phyloP scores from a whole-genome alignment of 2,329 filamentous ascomycete genomes.

The Magnaporthales sp. region DNA sequence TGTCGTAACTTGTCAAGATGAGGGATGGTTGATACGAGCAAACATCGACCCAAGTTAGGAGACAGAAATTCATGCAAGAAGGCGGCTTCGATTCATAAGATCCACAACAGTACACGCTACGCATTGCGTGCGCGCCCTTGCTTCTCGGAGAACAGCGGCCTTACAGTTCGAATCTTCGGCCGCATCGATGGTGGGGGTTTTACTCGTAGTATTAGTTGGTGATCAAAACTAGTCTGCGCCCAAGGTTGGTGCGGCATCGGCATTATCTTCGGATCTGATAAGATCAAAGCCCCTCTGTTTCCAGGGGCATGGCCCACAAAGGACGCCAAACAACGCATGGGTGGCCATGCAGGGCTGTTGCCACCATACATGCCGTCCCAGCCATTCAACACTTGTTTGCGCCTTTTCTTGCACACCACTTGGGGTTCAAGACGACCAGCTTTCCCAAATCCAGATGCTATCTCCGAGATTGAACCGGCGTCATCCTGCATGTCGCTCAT shows the following conservation, averaged over 20 bases:
- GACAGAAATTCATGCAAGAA: background rate
- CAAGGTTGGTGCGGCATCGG: constrained; percentile 28
- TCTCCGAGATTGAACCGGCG: background rate
- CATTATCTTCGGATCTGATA: constrained; percentile 46
- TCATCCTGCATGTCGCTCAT: background rate
- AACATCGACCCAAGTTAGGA: background rate
- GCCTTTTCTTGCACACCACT: background rate
- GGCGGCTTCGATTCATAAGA: background rate
- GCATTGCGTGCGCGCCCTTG: too few relatives aligned
- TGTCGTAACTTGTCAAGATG: background rate
- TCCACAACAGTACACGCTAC: background rate
- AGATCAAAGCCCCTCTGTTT: constrained; percentile 26
- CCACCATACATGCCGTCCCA: background rate
- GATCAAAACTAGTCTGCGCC: background rate
- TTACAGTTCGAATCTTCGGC: background rate
- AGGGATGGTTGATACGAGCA: background rate
- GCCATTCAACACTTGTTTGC: background rate
- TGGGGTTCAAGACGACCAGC: background rate
- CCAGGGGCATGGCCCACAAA: constrained; percentile 12
- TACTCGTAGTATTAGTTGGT: background rate
- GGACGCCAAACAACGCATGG: background rate
- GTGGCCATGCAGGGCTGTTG: background rate
- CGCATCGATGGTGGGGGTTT: background rate
- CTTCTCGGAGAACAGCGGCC: background rate
- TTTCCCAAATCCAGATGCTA: background rate